phyloP scores from a whole-genome alignment of 192 early-diverging fungal species.

The Linnemannia hyalina region DNA sequence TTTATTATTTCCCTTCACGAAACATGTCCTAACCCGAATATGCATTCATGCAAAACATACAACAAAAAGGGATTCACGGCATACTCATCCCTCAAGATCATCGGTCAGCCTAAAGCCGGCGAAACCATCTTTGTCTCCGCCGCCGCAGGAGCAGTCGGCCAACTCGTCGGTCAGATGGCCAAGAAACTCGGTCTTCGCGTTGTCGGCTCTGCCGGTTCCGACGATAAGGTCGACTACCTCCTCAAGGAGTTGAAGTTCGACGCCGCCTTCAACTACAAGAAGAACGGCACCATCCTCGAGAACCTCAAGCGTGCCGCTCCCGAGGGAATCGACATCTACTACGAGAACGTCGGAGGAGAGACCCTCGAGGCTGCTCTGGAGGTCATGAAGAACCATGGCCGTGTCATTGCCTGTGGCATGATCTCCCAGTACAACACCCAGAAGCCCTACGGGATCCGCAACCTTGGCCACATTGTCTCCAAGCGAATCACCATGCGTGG shows the following conservation, averaged over 20 bases:
- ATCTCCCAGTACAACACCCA: constrained; percentile 80
- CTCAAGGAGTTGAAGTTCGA: constrained; percentile 76
- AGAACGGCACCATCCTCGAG: constrained; percentile 56
- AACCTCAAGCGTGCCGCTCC: constrained; percentile 70
- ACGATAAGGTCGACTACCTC: constrained; percentile 79
- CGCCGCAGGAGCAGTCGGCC: constrained; percentile 86
- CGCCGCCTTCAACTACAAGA: constrained; percentile 91
- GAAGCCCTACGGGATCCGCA: constrained; percentile 68
- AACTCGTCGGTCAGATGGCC: constrained; percentile 81
- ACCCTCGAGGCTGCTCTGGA: constrained; percentile 78
- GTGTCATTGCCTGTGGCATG: constrained; percentile 79
- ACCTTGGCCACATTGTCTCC: constrained; percentile 65
- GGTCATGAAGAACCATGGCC: constrained; percentile 72
- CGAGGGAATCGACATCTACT: constrained; percentile 88
- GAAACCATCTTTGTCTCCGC: constrained; percentile 86
- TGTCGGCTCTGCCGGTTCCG: constrained; percentile 80
- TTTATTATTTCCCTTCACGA: neutral
- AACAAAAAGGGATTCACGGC: constrained; percentile 54
- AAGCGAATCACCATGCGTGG: constrained; percentile 74
- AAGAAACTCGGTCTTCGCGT: constrained; percentile 80
- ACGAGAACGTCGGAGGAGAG: constrained; percentile 86
- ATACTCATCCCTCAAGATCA: constrained; percentile 49
- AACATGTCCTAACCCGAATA: neutral
- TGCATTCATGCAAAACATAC: neutral
- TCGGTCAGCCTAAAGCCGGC: constrained; percentile 83